phyloP scores from a whole-genome alignment of 2,329 filamentous ascomycete genomes.

The Fusarium nurragi region DNA sequence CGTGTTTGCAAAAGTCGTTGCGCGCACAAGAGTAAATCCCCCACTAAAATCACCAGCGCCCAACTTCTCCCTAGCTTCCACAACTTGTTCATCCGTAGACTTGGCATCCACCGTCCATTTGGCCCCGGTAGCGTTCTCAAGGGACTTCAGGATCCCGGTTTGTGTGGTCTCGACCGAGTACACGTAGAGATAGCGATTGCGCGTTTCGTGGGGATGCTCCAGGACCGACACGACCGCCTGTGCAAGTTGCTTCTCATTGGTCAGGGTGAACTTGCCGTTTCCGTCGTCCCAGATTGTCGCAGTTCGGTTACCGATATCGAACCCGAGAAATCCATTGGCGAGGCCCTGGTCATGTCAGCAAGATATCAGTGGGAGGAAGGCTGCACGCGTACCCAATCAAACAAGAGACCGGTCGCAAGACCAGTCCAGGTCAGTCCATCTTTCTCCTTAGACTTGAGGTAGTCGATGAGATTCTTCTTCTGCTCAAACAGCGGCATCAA shows the following conservation, averaged over 20 bases:
- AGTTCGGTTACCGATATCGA: background rate
- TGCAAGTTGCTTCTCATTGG: background rate
- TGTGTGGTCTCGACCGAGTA: background rate
- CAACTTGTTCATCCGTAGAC: background rate
- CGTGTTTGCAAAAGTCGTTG: background rate
- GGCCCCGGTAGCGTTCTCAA: background rate
- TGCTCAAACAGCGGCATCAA: background rate
- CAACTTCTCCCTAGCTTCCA: background rate
- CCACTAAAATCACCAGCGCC: background rate
- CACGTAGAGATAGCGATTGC: background rate
- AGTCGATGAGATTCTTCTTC: background rate
- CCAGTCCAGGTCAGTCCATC: slow-evolving; percentile 4
- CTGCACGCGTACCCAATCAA: background rate
- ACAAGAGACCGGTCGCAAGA: background rate
- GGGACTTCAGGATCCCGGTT: background rate
- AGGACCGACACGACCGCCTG: background rate
- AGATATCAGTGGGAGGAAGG: background rate
- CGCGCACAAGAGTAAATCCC: background rate
- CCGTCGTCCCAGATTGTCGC: slow-evolving; percentile 4
- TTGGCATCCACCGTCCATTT: background rate
- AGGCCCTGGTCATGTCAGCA: background rate
- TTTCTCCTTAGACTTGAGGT: slow-evolving; percentile 1
- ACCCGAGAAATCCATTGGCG: background rate
- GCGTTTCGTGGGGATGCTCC: background rate
- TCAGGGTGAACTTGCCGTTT: background rate